phyloP scores from a whole-genome alignment of 2,329 filamentous ascomycete species.

The Tolypocladium inflatum region DNA sequence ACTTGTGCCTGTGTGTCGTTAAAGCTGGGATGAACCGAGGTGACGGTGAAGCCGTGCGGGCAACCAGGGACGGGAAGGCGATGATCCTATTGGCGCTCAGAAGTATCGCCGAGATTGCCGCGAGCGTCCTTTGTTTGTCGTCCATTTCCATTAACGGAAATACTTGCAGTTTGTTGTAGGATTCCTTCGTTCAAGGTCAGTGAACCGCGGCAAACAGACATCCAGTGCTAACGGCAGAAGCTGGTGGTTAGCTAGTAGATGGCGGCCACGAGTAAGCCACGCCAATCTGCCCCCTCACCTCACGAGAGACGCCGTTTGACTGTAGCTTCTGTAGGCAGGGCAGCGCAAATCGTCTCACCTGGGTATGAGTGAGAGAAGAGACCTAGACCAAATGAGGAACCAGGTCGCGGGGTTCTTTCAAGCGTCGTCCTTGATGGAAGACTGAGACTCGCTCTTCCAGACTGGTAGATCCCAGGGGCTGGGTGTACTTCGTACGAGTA shows the following conservation, averaged over 20 bases:
- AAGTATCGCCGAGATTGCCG: neutral
- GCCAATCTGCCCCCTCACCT: neutral
- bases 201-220: neutral
- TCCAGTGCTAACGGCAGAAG: neutral
- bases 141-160: neutral
- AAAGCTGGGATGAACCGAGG: neutral
- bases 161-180: neutral
- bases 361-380: constrained; percentile 8
- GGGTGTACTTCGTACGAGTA: neutral
- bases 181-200: neutral
- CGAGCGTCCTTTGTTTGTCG: neutral
- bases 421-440: neutral
- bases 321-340: constrained; percentile 3
- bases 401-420: neutral
- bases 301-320: constrained; percentile 1
- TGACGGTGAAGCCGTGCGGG: neutral
- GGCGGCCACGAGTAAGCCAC: neutral
- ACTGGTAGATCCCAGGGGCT: neutral
- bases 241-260: neutral
- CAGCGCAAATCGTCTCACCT: constrained; percentile 2
- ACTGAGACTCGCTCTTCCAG: neutral
- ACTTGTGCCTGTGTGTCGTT: neutral
- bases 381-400: constrained; percentile 5
- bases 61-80: neutral
- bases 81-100: neutral